Evolutionary conservation across 2,329 filamentous ascomycete species (phyloP), one percentile per base, ranked within the genome.

Genomic region (Aspergillus sp.): DNA sequence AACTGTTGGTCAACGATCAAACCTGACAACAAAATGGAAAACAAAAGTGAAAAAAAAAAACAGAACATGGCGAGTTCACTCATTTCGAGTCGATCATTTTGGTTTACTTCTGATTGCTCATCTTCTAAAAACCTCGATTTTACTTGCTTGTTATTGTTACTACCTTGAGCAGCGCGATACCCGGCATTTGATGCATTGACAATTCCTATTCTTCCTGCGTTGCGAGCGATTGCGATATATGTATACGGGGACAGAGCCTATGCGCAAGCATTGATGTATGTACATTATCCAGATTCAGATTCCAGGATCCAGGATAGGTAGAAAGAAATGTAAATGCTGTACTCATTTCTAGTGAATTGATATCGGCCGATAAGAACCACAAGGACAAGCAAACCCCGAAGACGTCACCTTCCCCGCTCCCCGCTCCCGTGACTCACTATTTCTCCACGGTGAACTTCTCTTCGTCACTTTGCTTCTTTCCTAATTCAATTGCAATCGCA

Each of bases 101-200:
- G 36, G 14, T 6, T 42, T 14, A 42, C 16, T 42, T 42, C 36
- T 42, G 14, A n/a, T 57, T 60, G 24, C 24, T 24, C 24, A 24
- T 24, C 24, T 24, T 24, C 2, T 24, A 24, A 5, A 5, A 24
- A 24, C 24, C 5, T 22, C 22, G 6, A 29, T 2, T 26, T 7
- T 6, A 6, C 26, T 46, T 24, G 22, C 10, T 31, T 58, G 22
- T 22, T 53, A 18, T 56, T 50, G 20, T 7, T 39, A 11, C 32
- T 51, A 12, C 39, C 52, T 66, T 65, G 68, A 67, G 68, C 68
- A 64, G 70, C 68, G 67, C 68, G 68, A 73, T 72, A 72, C 67
- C 64, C 61, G 50, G 46, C 65, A 64, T 63, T 52, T 20, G 11
- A 54, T 54, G 42, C 32, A 29, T 45, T 18, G 39, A 45, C 16